Base-by-base conservation (phyloP, 345 rosid genomes). In the Iberis pinnata region DNA sequence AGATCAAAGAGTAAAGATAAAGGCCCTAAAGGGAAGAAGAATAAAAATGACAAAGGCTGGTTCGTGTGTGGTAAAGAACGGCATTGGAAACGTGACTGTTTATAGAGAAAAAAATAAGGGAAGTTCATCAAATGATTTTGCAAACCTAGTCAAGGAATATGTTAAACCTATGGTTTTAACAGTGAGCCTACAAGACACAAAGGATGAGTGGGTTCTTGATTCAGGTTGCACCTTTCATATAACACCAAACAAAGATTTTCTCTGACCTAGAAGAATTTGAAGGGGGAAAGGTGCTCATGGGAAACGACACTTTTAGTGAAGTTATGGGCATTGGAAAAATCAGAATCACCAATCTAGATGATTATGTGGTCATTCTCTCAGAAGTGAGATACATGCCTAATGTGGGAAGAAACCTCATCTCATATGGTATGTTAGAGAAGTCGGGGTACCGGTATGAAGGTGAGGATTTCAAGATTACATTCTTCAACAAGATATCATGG, bases 361-460 rank as follows among this genome's bases (percentile, higher is more conserved):
- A 9, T 1, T 32, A 12, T 32, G 8, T 9, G 3, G 96, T 38
- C 9, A 7, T 14, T 14, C 42, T 38, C 18, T 12, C 18, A 7
- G 1, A 38, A 38, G 18, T 14, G 1, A 38, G 42, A 14, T 38
- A 14, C 9, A 38, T 38, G 17, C 42, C 18, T 1, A 6, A 9
- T 1, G 1, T 38, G 9, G 42, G 18, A 2, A 14, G 42, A 14
- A 38, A 39, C 9, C 43, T 39, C 1, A 39, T 39, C 5, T 39
- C 43, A 0, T 39, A 39, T 39, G 43, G 43, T 2, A 6, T 8
- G 14, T 15, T 39, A 6, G 43, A 39, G 5, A 39, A 16, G 8
- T 17, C 43, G 3, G 12, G 43, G 2, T 39, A 9, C 9, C 5
- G 10, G 1, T 39, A 39, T 16, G 20, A 14, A 39, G 12, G 20